A percentile compares a stretch with the other conserved stretches of the same genome.
phyloP scores from a whole-genome alignment of 805 yeast genomes.

The Kodamaea neixiangensis region DNA sequence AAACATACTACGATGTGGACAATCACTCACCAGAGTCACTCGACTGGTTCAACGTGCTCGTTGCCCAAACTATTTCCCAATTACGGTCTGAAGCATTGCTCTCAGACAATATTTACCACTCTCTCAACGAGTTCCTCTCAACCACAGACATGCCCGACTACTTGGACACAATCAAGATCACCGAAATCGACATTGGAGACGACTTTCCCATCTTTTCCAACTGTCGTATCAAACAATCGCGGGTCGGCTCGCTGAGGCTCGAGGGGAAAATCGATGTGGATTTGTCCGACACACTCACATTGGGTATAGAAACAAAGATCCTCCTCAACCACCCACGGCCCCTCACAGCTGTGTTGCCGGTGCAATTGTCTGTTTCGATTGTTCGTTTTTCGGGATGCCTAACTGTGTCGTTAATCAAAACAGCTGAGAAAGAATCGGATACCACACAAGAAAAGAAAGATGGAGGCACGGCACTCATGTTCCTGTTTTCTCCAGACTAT shows the following conservation, averaged over 20 bases:
- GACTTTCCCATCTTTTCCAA: constrained; percentile 95
- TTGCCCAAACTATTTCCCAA: constrained; percentile 88
- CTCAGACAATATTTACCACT: constrained; percentile 81
- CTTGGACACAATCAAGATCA: constrained; percentile 72
- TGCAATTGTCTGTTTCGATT: constrained; percentile 79
- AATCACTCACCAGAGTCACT: constrained; percentile 86
- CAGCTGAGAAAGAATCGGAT: constrained; percentile 37
- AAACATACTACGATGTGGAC: constrained; percentile 88
- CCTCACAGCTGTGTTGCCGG: constrained; percentile 83
- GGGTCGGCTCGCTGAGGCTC: constrained; percentile 51
- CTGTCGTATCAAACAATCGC: constrained; percentile 72
- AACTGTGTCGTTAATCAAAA: constrained; percentile 66
- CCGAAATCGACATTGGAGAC: constrained; percentile 90
- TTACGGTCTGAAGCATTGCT: constrained; percentile 85
- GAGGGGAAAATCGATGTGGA: constrained; percentile 94
- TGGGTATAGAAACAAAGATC: constrained; percentile 81
- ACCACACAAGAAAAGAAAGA: constrained; percentile 12
- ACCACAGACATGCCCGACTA: constrained; percentile 74
- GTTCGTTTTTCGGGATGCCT: constrained; percentile 90
- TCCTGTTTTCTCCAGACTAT: constrained; percentile 91
- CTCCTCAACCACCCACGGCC: constrained; percentile 82
- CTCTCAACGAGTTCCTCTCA: constrained; percentile 66
- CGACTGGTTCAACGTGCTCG: constrained; percentile 94
- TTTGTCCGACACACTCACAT: constrained; percentile 78
- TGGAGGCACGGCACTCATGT: constrained; percentile 71